Conservation (phyloP, 495 filamentous ascomycete species). For the Achaetomiella virescens region DNA sequence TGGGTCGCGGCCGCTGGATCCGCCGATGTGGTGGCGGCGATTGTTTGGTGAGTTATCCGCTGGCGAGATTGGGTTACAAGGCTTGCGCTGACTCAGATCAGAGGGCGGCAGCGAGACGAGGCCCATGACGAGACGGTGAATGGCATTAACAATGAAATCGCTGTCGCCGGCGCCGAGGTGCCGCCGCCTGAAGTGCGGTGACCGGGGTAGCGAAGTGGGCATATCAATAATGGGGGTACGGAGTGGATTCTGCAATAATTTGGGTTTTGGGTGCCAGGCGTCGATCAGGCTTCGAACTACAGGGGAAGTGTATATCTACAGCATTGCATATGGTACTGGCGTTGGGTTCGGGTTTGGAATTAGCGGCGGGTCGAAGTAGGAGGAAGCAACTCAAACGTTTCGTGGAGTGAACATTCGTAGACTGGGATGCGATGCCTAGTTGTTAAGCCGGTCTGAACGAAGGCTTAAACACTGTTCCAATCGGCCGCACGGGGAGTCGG, state of each 20-base stretch:
- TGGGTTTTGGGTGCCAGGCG: constrained; percentile 6
- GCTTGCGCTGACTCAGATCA: constrained; percentile 8
- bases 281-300: constrained; percentile 1
- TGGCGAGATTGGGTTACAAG: not conserved
- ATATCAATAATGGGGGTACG: not conserved
- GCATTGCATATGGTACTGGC: constrained; percentile 15
- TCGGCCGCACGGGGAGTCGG: too few species aligned
- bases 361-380: too few species aligned
- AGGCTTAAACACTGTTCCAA: too few species aligned
- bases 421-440: too few species aligned
- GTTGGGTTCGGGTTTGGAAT: constrained; percentile 6
- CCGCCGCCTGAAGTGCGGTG: constrained; percentile 29
- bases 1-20: constrained; percentile 81
- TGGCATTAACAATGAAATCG: constrained; percentile 47
- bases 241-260: not conserved
- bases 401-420: too few species aligned
- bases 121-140: constrained; percentile 42
- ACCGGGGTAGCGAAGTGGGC: not conserved
- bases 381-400: too few species aligned
- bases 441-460: too few species aligned
- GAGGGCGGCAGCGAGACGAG: constrained; percentile 41
- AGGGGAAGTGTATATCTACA: not conserved
- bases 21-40: constrained; percentile 84
- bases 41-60: constrained; percentile 53
- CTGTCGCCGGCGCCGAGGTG: constrained; percentile 38